Evolutionary conservation across 2,329 filamentous ascomycete species (phyloP), one percentile per base, ranked within the genome.

Genomic region (Colletotrichum spinosum): DNA sequence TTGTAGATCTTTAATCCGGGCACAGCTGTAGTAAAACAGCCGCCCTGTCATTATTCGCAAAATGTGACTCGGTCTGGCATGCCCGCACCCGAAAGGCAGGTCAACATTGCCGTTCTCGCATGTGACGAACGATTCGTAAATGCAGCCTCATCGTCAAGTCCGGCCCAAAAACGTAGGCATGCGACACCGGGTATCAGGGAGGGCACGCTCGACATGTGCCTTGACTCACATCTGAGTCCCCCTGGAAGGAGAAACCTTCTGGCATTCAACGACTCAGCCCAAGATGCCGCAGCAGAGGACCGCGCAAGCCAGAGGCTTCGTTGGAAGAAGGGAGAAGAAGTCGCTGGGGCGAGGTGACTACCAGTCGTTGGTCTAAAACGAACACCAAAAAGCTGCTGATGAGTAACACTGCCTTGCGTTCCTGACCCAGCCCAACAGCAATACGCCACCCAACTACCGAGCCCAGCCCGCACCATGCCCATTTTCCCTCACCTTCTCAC

Each of bases 371-470:
- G 25, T 25, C 25, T 4, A 25, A 25, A 25, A 41, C 13, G 13
- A 46, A 25, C 35, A 15, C 8, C 34, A 34, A n/a, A 57, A 50
- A 41, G 5, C 12, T 25, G 37, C 45, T 2, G 42, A 53, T 42
- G 42, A 55, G 37, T n/a, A 60, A 52, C 35, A 41, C 50, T n/a
- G 39, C 42, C 11, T 64, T 34, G 17, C 56, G 61, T 65, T 65
- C 61, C 61, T 65, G 61, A 17, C 41, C 58, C 57, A 52, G 52
- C 55, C 55, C 62, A 65, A 62, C 62, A 55, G 38, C 51, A 35
- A 39, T 39, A 61, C 46, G 62, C 62, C 57, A 65, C 62, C 51
- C 56, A 65, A 65, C 51, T 61, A 65, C 62, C 62, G 57, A 55
- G 41, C 57, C 39, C 35, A 42, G 56, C 51, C 57, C 41, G 39